A percentile compares a stretch with the other conserved stretches of the same genome.
Conservation (phyloP, 768 basidiomycete genomes). For the Pleurotus giganteus region DNA sequence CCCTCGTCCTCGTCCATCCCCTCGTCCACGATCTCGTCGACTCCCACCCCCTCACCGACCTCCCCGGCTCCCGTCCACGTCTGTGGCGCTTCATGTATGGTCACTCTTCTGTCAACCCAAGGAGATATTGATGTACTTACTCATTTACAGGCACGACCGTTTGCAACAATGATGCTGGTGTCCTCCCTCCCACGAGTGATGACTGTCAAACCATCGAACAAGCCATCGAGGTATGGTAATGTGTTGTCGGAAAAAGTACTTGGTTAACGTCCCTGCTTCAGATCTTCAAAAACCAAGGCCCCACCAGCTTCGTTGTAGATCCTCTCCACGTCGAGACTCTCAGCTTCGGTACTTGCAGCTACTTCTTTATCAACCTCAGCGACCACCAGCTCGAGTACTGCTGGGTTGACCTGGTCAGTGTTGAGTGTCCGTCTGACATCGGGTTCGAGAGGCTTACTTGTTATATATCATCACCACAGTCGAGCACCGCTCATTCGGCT, state of each 20-base stretch:
- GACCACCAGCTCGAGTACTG: not conserved
- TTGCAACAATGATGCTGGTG: conserved; percentile 10
- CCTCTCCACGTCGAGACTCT: conserved; percentile 8
- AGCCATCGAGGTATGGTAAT: not conserved
- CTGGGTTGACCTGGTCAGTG: not conserved
- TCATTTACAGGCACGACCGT: not conserved
- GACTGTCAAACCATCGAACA: conserved; percentile 6
- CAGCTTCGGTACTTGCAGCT: conserved; percentile 8
- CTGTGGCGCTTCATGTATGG: not conserved
- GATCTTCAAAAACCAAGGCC: conserved; percentile 1
- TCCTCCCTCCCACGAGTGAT: conserved; percentile 6
- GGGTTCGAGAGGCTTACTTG: too few relatives aligned
- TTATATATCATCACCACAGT: not conserved
- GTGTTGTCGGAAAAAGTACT: not conserved
- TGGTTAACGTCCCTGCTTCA: not conserved
- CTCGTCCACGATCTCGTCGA: not conserved
- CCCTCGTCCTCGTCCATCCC: too few relatives aligned
- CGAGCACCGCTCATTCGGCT: not conserved
- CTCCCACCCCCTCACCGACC: not conserved
- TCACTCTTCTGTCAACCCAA: not conserved
- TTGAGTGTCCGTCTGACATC: too few relatives aligned
- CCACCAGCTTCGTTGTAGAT: conserved; percentile 6
- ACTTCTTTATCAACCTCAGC: conserved; percentile 10
- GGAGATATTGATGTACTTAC: not conserved
- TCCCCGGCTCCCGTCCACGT: not conserved